Conservation (phyloP, 805 yeast genomes). For the Ogataea naganishii region DNA sequence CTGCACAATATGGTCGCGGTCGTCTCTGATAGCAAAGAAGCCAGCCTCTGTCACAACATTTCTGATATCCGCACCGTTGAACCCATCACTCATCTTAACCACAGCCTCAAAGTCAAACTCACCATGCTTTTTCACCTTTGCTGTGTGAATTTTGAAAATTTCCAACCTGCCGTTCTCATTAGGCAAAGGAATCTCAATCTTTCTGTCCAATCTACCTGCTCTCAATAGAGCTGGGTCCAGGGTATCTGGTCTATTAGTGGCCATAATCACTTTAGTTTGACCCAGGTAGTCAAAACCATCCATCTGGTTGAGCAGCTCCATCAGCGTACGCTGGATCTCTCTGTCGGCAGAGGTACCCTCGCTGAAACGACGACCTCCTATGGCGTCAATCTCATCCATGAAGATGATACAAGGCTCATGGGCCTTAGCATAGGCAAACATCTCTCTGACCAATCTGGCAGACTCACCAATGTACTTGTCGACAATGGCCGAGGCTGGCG, state of each 20-base stretch:
- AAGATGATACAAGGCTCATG: constrained; percentile 97
- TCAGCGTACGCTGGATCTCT: constrained; percentile 94
- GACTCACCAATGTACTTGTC: constrained; percentile 98
- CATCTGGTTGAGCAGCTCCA: constrained; percentile 97
- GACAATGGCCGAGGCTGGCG: constrained; percentile 98
- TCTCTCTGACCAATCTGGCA: constrained; percentile 92
- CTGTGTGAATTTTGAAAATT: constrained; percentile 86
- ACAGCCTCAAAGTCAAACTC: constrained; percentile 96
- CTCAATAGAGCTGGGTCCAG: constrained; percentile 94
- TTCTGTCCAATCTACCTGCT: constrained; percentile 96
- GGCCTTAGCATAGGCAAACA: constrained; percentile 96
- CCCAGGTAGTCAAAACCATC: constrained; percentile 97
- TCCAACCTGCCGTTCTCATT: constrained; percentile 94
- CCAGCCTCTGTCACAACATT: constrained; percentile 98
- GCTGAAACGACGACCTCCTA: constrained; percentile 95
- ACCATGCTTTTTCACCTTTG: constrained; percentile 80
- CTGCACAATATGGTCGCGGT: constrained; percentile 88
- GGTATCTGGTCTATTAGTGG: constrained; percentile 98
- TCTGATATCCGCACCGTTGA: constrained; percentile 97
- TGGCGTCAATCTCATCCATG: constrained; percentile 98
- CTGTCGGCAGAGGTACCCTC: constrained; percentile 99
- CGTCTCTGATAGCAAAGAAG: constrained; percentile 95
- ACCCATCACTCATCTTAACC: constrained; percentile 98
- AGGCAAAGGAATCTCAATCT: constrained; percentile 91
- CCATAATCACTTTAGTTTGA: constrained; percentile 96